Base-by-base conservation (phyloP, 345 rosid species). In the Gossypium ekmanianum region DNA sequence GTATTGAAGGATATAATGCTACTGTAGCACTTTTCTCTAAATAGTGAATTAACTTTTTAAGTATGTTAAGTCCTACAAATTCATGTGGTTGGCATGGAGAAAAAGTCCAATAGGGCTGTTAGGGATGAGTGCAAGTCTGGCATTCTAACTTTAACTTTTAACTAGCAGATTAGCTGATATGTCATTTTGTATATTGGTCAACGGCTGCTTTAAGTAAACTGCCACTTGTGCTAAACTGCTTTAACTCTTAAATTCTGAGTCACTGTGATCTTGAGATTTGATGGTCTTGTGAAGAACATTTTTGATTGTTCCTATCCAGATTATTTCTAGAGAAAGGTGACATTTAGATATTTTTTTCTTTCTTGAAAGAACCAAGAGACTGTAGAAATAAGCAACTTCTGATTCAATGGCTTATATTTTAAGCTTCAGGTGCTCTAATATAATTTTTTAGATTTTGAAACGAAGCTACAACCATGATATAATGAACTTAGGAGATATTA, bases 401-500 rank as follows among this genome's bases (percentile, higher is more conserved):
- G 11, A 26, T 68, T 67, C 71, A 68, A 22, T 45, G 17, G 14
- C n/a, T 22, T 68, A 22, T 68, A 68, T 45, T 68, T 68, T 22
- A 45, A 67, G 55, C 71, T 47, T 12, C 48, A 22, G 55, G n/a
- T 68, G 56, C 41, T 68, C 20, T 12, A 52, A 47, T 47, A n/a
- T 2, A 47, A 22, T 47, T 22, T 47, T 7, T 47, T 68, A 20
- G 39, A 13, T 45, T 68, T 68, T 47, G 56, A 68, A 24, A 22
- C 41, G 48, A 44, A 68, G 20, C 41, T 68, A 13, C n/a, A 51
- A 51, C 18, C 14, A 51, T 51, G 18, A 51, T 51, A 50, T 51
- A 3, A 17, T 51, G 7, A 51, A 51, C 55, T 41, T 43, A 57
- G 39, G 64, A 72, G 16, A 45, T 72, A 11, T 57, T 26, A 58